These are phyloP conservation scores for Mortierella sp. DNA, from an alignment of 371 early-diverging fungal genomes.

Conservation along the genomic window DNA sequence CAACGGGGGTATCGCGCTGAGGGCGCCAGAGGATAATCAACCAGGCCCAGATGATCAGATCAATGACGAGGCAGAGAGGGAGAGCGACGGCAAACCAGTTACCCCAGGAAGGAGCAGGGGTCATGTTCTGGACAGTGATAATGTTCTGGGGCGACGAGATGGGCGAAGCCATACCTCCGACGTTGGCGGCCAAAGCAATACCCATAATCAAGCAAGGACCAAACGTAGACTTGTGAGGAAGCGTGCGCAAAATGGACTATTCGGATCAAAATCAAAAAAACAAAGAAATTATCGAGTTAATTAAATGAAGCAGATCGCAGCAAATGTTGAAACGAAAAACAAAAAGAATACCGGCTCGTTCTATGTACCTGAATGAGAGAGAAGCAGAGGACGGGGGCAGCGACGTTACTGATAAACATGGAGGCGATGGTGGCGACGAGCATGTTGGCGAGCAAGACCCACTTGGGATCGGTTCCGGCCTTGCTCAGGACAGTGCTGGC, in stretches of 20 bases:
- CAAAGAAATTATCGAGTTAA: no score
- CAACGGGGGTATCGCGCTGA: slow-evolving; percentile 68
- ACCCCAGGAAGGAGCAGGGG: slow-evolving; percentile 78
- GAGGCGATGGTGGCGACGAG: slow-evolving; percentile 78
- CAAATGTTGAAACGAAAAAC: no score
- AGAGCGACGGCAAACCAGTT: slow-evolving; percentile 75
- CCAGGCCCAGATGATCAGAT: slow-evolving; percentile 78
- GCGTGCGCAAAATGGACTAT: slow-evolving; percentile 82
- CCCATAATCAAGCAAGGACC: slow-evolving; percentile 82
- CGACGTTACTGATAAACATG: slow-evolving; percentile 90
- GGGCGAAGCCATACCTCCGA: slow-evolving; percentile 91
- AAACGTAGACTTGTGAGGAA: slow-evolving; percentile 75
- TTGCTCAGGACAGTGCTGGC: slow-evolving; percentile 74
- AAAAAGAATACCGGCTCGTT: no score
- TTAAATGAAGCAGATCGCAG: no score
- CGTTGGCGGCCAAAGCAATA: slow-evolving; percentile 84
- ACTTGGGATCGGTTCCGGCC: slow-evolving; percentile 76
- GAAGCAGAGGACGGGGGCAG: slow-evolving; percentile 89
- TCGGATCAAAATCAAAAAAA: not conserved
- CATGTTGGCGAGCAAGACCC: slow-evolving; percentile 82
- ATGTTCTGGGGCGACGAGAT: slow-evolving; percentile 88
- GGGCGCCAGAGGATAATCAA: slow-evolving; percentile 72
- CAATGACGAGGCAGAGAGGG: slow-evolving; percentile 75
- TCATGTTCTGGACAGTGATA: slow-evolving; percentile 82
- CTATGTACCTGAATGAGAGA: slow-evolving; percentile 73